These are phyloP conservation scores for Penicillium digitatum DNA, from an alignment of 2,329 filamentous ascomycete species.

Conservation along the genomic window DNA sequence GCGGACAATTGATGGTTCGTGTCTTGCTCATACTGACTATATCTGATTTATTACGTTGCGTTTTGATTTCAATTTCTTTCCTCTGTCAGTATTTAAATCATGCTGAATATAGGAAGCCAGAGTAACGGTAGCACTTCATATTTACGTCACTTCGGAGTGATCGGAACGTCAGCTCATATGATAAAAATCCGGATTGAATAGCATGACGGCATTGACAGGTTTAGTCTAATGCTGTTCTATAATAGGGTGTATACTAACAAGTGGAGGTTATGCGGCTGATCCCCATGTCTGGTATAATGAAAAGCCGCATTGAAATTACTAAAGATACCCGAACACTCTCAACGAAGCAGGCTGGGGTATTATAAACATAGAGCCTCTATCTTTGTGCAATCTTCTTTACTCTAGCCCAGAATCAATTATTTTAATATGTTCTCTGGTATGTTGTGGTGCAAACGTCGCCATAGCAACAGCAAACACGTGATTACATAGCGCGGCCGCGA, in stretches of 20 bases:
- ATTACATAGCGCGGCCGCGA: constrained; percentile 15
- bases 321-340: not conserved
- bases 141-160: not conserved
- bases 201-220: not conserved
- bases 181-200: not conserved
- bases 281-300: not conserved
- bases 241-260: not conserved
- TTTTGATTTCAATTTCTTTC: not conserved
- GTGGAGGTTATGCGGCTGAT: constrained; percentile 1
- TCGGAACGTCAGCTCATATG: no score
- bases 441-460: constrained; percentile 17
- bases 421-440: not conserved
- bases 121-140: not conserved
- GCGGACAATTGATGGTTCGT: not conserved
- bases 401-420: not conserved
- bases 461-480: constrained; percentile 20
- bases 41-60: no score
- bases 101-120: not conserved
- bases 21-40: not conserved
- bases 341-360: not conserved
- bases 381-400: not conserved
- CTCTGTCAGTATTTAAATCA: not conserved
- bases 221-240: not conserved
- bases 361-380: not conserved
- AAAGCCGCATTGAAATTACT: not conserved